Evolutionary conservation across 257 asterid species (phyloP), one percentile per base, ranked within the genome.

Genomic region (Sherardia arvensis): DNA sequence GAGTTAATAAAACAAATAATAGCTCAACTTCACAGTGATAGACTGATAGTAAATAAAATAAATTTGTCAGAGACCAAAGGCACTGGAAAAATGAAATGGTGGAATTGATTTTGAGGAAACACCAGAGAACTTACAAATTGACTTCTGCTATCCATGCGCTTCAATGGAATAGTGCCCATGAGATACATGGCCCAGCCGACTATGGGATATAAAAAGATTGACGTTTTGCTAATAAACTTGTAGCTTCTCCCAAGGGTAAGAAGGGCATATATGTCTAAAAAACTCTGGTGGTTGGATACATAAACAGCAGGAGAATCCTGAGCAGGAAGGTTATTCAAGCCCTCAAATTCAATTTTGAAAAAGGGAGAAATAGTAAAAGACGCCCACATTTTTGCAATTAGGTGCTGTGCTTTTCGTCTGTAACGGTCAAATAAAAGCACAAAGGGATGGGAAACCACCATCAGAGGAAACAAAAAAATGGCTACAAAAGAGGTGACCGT

Each of bases 121-220:
- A 66, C 66, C 70, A 71, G 66, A 47, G 62, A 61, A 55, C 45
- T 40, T 79, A 93, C 97, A 85, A 90, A 59, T 73, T 90, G 99
- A 69, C 99, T 93, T 76, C 91, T 79, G 86, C 82, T 90, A 83
- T 93, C 99, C 86, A 84, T 77, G 83, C 99, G 97, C 88, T 84
- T 93, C 71, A 93, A 76, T 20, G 99, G 97, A 72, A 93, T 87
- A 36, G 74, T 83, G 33, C 99, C 99, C 68, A 90, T 71, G 70
- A 90, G 71, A 81, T 84, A 90, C 99, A 93, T 87, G 66, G 96
- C 97, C 99, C 99, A 93, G 61, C 99, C 97, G 40, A 93, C 78
- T 76, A 93, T 79, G 25, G 99, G 99, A 79, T 78, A 82, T 36
- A 90, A 86, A 78, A 93, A 93, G 69, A 93, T 72, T 4, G 97